These are phyloP conservation scores for Zanthoxylum bungeanum DNA, from an alignment of 345 rosid genomes.

Conservation along the genomic window DNA sequence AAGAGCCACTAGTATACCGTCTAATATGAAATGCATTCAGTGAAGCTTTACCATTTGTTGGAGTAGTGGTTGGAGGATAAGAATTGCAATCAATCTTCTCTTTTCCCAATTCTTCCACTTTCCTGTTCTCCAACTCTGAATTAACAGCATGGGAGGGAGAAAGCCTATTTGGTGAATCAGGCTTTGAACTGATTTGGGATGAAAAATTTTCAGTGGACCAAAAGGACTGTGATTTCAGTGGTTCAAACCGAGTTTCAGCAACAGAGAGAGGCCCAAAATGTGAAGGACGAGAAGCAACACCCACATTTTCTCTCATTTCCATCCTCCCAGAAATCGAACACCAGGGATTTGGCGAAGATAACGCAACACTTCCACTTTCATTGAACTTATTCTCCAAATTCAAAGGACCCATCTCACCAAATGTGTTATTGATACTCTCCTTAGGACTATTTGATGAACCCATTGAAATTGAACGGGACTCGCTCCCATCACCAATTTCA, in stretches of 20 bases:
- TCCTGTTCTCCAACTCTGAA: conserved; percentile 35
- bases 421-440: conserved; percentile 21
- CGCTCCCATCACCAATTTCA: conserved; percentile 30
- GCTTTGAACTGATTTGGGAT: conserved; percentile 38
- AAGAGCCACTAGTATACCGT: conserved; percentile 29
- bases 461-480: conserved; percentile 26
- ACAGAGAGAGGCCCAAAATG: conserved; percentile 58
- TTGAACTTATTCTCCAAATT: conserved; percentile 37
- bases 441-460: conserved; percentile 20
- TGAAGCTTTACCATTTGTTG: conserved; percentile 14
- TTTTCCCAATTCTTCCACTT: conserved; percentile 36
- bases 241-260: conserved; percentile 52
- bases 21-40: conserved; percentile 37
- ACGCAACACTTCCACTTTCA: conserved; percentile 19
- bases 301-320: conserved; percentile 33
- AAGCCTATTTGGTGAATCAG: conserved; percentile 34
- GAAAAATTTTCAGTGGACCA: conserved; percentile 42
- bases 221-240: conserved; percentile 40
- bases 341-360: conserved; percentile 42
- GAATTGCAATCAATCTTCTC: conserved; percentile 32
- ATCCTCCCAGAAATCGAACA: conserved; percentile 38
- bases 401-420: conserved; percentile 27
- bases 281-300: conserved; percentile 19
- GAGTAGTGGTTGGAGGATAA: conserved; percentile 30
- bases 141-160: conserved; percentile 44